Base-by-base conservation (phyloP, 495 filamentous ascomycete genomes). In the Penicillium salamii region DNA sequence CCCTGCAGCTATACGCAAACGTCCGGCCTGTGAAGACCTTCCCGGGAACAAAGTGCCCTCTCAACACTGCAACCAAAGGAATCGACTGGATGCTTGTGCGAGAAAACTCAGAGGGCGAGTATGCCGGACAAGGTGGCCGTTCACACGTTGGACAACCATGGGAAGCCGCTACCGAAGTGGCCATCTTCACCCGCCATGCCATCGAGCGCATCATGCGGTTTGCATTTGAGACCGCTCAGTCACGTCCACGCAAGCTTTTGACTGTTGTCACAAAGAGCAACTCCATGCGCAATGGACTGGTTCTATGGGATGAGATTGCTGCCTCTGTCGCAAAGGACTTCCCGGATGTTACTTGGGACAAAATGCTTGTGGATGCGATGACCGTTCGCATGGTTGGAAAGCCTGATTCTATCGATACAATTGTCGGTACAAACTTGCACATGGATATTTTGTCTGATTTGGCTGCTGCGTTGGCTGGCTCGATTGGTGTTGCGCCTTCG, bases 341-440 rank as follows among this genome's bases (percentile, higher is more conserved):
- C 42, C 72, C 74, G 5, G 72, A 78, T 44, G 74, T 78, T 1
- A 58, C 59, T 6, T 63, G 63, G 54, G 76, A 78, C 41, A 79
- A 76, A 42, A 77, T 77, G 73, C 59, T 78, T 4, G 76, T 79
- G 14, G 76, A 79, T 56, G 75, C 76, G 1, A 78, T 78, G 75
- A 79, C 76, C 5, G 65, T 66, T 5, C 58, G 74, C 7, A 79
- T 78, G 76, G 72, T 77, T 6, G 29, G 59, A 3, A 72, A 77
- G 19, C 76, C 75, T 1, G 53, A 71, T 43, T 68, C 58, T n/a
- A 35, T 79, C 12, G 76, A 79, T 50, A 78, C 76, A 0, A 74
- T 78, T 18, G 74, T 79, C 19, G 76, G 71, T 3, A 77, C 76
- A 9, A 78, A 79, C 41, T 44, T 79, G 43, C 74, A 79, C 50